These are phyloP conservation scores for Scleromitrula shiraiana DNA, from an alignment of 2,329 filamentous ascomycete species.

Conservation along the genomic window DNA sequence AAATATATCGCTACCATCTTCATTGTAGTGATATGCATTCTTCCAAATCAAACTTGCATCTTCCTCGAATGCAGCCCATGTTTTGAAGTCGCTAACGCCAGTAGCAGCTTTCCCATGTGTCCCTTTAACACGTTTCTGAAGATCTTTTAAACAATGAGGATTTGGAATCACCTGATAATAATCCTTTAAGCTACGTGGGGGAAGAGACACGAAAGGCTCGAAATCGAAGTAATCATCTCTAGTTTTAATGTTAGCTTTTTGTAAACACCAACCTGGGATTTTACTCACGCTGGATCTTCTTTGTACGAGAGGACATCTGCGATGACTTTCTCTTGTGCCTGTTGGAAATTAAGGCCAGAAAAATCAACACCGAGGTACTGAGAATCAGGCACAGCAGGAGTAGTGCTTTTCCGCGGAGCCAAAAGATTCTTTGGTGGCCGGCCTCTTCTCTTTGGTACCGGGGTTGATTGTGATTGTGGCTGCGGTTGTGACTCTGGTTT, in stretches of 20 bases:
- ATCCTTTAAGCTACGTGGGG: conserved; percentile 65
- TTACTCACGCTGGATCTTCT: conserved; percentile 54
- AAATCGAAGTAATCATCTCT: conserved; percentile 64
- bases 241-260: conserved; percentile 5
- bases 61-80: conserved; percentile 74
- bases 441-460: conserved; percentile 18
- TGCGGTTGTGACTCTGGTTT: neutral
- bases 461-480: conserved; percentile 1
- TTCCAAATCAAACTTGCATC: conserved; percentile 75
- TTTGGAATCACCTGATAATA: conserved; percentile 81
- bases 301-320: conserved; percentile 61
- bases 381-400: conserved; percentile 40
- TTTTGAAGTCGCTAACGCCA: conserved; percentile 62
- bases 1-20: conserved; percentile 82
- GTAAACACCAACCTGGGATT: no score
- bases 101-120: conserved; percentile 57
- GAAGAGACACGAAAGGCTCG: conserved; percentile 70
- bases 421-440: conserved; percentile 22
- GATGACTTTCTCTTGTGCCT: conserved; percentile 80
- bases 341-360: conserved; percentile 67
- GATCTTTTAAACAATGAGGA: conserved; percentile 67
- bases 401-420: conserved; percentile 31
- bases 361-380: conserved; percentile 53
- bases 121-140: conserved; percentile 71
- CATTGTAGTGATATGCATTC: conserved; percentile 85